A percentile compares a stretch with the other conserved stretches of the same genome.
Evolutionary conservation across 495 filamentous ascomycete genomes (phyloP).

Genomic region (Arthonia radiata): DNA sequence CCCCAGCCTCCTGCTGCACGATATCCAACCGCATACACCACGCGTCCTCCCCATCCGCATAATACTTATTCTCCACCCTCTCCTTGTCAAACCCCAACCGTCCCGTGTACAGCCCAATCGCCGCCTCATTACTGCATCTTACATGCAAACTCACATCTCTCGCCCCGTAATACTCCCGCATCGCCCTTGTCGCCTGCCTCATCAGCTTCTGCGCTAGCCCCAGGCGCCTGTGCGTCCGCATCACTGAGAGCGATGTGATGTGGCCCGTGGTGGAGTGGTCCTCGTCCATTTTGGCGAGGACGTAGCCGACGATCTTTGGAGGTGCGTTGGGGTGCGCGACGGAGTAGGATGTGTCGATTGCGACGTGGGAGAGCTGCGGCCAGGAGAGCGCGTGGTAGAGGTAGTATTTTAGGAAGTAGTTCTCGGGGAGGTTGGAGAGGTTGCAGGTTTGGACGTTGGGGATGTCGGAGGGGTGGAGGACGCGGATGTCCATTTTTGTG

Average conservation of each 20-base stretch:
- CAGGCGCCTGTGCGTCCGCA: slow-evolving; percentile 77
- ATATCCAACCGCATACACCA: slow-evolving; percentile 82
- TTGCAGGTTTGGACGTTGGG: slow-evolving; percentile 93
- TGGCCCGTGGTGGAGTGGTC: slow-evolving; percentile 87
- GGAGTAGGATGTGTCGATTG: slow-evolving; percentile 61
- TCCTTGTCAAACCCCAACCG: slow-evolving; percentile 81
- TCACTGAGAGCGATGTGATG: slow-evolving; percentile 85
- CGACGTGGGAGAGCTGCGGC: slow-evolving; percentile 91
- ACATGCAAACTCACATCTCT: slow-evolving; percentile 91
- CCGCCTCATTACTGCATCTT: slow-evolving; percentile 75
- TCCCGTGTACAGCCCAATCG: slow-evolving; percentile 74
- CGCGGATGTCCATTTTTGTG: slow-evolving; percentile 62
- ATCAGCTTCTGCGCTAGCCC: slow-evolving; percentile 93
- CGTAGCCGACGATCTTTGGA: slow-evolving; percentile 95
- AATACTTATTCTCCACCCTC: slow-evolving; percentile 82
- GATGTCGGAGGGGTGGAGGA: slow-evolving; percentile 52
- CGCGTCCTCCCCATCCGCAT: slow-evolving; percentile 93
- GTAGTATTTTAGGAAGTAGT: slow-evolving; percentile 63
- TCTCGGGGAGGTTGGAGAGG: slow-evolving; percentile 95
- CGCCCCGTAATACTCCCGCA: slow-evolving; percentile 80
- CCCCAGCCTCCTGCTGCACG: slow-evolving; percentile 22
- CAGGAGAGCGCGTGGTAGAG: slow-evolving; percentile 96
- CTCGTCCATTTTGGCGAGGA: slow-evolving; percentile 98
- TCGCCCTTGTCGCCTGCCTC: slow-evolving; percentile 81
- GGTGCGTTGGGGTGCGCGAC: slow-evolving; percentile 59